Base-by-base conservation (phyloP, 2,329 filamentous ascomycete species). In the Pezicula neosporulosa region DNA sequence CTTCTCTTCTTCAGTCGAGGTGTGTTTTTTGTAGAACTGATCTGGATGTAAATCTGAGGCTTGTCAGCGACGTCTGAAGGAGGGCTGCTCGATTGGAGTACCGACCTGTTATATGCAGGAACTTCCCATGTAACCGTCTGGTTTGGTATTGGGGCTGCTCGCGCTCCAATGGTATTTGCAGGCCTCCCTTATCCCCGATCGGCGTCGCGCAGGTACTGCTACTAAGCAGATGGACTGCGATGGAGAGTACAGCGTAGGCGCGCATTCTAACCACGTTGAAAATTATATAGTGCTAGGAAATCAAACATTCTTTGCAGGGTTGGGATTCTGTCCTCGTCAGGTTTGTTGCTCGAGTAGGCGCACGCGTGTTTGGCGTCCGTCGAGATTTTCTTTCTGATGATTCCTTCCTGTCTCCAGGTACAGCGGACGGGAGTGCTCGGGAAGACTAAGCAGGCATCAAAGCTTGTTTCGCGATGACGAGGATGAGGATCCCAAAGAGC, bases 101-200 rank as follows among this genome's bases (percentile, higher is more conserved):
- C 77, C 56, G 74, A 93, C 90, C 91, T 71, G 90, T 94, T 61
- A 96, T 89, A 70, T 96, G 90, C 65, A 96, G 77, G 73, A 96
- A 96, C 66, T 82, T 83, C 58, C 90, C 90, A 57, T 81, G 80
- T 61, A 90, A 71, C 62, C 75, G 77, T 56, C 58, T 53, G 24
- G 49, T 44, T 35, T 56, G 56, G 50, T 47, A 52, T 58, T 54
- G 19, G 46, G 45, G 36, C 55, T 42, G 48, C 36, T 56, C 57
- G 52, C 57, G 61, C 56, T 60, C 61, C 61, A 63, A 63, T 62
- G 60, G 56, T 39, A 44, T 47, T 42, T 62, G 63, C 59, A 63
- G 62, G 44, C 30, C 44, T 16, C 56, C 30, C 24, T 56, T 48
- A 7, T 53, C 48, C 27, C 48, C 52, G 50, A 61, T 51, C 38